Evolutionary conservation across 2,329 filamentous ascomycete genomes (phyloP).

Genomic region (Onygena corvina): DNA sequence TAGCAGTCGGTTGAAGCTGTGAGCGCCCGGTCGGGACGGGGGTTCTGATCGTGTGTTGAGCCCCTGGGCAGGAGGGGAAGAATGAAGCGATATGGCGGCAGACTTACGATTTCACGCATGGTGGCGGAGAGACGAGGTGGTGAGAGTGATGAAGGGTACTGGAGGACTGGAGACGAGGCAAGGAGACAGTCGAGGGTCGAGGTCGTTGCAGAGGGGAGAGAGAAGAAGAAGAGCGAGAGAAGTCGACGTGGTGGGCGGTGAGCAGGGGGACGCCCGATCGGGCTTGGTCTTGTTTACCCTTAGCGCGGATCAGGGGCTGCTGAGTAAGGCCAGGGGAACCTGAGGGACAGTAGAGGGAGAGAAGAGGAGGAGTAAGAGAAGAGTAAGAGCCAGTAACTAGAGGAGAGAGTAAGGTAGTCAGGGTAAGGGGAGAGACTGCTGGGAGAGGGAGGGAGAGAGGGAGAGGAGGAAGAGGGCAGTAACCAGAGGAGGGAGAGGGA

Average conservation of each 20-base stretch:
- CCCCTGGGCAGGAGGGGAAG: conserved; percentile 10
- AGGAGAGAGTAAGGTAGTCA: too few species aligned
- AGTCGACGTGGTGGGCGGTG: conserved; percentile 24
- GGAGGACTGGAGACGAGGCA: conserved; percentile 2
- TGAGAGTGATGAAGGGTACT: conserved; percentile 13
- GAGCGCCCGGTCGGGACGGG: conserved; percentile 9
- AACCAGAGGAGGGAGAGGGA: too few species aligned
- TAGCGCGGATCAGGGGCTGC: background rate
- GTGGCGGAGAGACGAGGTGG: conserved; percentile 30
- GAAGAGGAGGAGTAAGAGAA: background rate
- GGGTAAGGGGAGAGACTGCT: too few species aligned
- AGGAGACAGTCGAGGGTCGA: conserved; percentile 14
- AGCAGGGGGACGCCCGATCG: conserved; percentile 9
- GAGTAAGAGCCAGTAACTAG: conserved; percentile 3
- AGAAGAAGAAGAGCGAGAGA: conserved; percentile 19
- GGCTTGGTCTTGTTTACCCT: background rate
- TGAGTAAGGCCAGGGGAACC: background rate
- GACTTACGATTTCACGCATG: conserved; percentile 64
- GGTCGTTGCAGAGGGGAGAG: conserved; percentile 15
- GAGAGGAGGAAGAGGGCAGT: too few species aligned
- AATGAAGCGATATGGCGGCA: conserved; percentile 26
- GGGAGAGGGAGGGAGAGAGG: too few species aligned
- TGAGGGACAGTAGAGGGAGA: background rate
- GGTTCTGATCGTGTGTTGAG: background rate
- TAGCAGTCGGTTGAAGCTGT: conserved; percentile 8